These are phyloP conservation scores for Ogataea nitratoaversa DNA, from an alignment of 805 yeast species.

Conservation along the genomic window DNA sequence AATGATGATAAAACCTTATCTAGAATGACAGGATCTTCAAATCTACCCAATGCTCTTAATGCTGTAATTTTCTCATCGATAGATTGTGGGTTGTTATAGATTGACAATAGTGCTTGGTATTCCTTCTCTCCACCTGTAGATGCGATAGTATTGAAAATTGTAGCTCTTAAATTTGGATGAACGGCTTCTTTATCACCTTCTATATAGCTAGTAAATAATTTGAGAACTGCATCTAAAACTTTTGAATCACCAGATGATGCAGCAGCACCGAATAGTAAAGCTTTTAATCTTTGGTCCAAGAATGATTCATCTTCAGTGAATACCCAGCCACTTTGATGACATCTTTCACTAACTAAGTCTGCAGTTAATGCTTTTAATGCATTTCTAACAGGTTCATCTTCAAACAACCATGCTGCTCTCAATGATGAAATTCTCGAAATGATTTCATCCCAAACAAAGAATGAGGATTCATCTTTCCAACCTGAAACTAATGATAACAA, in stretches of 20 bases:
- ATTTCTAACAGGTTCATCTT: constrained; percentile 29
- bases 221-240: constrained; percentile 26
- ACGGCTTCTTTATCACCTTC: constrained; percentile 30
- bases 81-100: constrained; percentile 47
- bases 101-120: constrained; percentile 39
- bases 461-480: constrained; percentile 36
- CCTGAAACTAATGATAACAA: constrained; percentile 43
- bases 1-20: constrained; percentile 36
- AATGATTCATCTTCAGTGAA: constrained; percentile 71
- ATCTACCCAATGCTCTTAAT: constrained; percentile 49
- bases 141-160: constrained; percentile 42
- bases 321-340: constrained; percentile 66
- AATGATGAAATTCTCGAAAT: constrained; percentile 35
- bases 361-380: constrained; percentile 33
- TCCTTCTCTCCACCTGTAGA: constrained; percentile 35
- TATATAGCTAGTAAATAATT: constrained; percentile 26
- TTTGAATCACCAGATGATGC: constrained; percentile 38
- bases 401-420: constrained; percentile 35
- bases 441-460: constrained; percentile 57
- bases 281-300: constrained; percentile 35
- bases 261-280: constrained; percentile 40
- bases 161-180: constrained; percentile 43
- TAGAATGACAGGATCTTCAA: constrained; percentile 35
- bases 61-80: constrained; percentile 58
- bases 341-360: constrained; percentile 23